Conservation (phyloP, 208 protist genomes). For the Wallacemonas sp. region DNA sequence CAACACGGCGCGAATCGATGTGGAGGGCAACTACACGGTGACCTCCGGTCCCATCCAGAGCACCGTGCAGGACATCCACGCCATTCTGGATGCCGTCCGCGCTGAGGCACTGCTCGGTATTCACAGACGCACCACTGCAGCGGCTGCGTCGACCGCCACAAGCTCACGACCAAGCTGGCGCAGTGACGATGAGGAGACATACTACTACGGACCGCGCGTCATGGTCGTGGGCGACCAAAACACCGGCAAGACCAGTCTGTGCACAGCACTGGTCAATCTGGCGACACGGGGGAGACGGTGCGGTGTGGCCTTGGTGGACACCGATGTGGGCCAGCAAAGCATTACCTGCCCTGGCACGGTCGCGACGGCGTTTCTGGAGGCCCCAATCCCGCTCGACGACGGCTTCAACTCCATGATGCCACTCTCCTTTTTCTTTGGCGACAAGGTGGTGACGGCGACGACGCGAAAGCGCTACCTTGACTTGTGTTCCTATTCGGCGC, state of each 20-base stretch:
- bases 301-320: slow-evolving; percentile 69
- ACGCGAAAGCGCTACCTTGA: slow-evolving; percentile 84
- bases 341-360: slow-evolving; percentile 80
- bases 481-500: slow-evolving; percentile 54
- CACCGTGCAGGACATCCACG: slow-evolving; percentile 52
- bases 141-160: no score
- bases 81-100: slow-evolving; percentile 48
- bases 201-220: slow-evolving; percentile 49
- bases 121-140: slow-evolving; percentile 8
- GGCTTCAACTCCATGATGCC: slow-evolving; percentile 77
- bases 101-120: slow-evolving; percentile 40
- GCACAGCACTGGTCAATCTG: slow-evolving; percentile 67
- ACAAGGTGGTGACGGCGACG: slow-evolving; percentile 35
- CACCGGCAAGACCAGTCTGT: slow-evolving; percentile 66
- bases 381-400: slow-evolving; percentile 60
- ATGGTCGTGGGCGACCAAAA: slow-evolving; percentile 75
- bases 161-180: background rate
- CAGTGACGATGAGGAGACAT: slow-evolving; percentile 8
- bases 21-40: slow-evolving; percentile 42
- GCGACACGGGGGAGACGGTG: slow-evolving; percentile 33
- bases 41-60: slow-evolving; percentile 23
- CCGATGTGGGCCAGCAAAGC: slow-evolving; percentile 71
- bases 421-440: slow-evolving; percentile 80
- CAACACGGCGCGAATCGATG: slow-evolving; percentile 37
- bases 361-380: slow-evolving; percentile 60